A percentile compares a stretch with the other conserved stretches of the same genome.
Conservation (phyloP, 169 alveolate genomes). For the Amoebophrya sp. region DNA sequence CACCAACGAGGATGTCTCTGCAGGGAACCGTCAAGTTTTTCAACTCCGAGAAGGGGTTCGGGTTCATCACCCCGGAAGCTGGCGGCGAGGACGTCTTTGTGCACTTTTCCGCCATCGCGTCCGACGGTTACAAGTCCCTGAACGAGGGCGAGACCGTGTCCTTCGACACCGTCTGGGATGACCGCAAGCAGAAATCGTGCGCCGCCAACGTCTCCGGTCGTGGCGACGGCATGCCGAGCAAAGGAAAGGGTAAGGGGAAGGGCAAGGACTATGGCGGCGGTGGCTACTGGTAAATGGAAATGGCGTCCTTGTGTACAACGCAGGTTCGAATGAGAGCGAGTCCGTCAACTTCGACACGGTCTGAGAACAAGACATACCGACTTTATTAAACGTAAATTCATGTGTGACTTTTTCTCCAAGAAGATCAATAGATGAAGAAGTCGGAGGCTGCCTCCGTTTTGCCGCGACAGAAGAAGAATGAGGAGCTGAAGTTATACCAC, state of each 20-base stretch:
- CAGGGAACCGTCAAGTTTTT: not conserved
- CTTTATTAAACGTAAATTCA: too few species aligned
- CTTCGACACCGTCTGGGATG: constrained; percentile 3
- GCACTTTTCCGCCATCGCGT: not conserved
- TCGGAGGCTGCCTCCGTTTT: too few species aligned
- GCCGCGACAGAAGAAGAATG: too few species aligned
- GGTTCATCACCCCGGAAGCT: not conserved
- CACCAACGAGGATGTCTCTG: not conserved
- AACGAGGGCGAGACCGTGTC: not conserved
- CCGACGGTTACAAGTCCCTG: not conserved
- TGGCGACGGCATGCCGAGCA: not conserved
- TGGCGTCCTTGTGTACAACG: too few species aligned
- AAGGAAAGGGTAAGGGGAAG: not conserved
- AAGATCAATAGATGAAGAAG: too few species aligned
- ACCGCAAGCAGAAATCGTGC: not conserved
- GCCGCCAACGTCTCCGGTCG: not conserved
- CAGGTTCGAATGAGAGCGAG: too few species aligned
- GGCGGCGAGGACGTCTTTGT: constrained; percentile 1
- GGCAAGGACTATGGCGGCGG: not conserved
- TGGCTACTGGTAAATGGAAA: too few species aligned
- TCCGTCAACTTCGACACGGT: too few species aligned
- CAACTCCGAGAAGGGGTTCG: not conserved
- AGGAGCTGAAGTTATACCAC: too few species aligned
- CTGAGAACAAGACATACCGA: too few species aligned
- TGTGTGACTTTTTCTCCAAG: too few species aligned